phyloP scores from a whole-genome alignment of 1,284 basidiomycete species.

The Malassezia caprae region DNA sequence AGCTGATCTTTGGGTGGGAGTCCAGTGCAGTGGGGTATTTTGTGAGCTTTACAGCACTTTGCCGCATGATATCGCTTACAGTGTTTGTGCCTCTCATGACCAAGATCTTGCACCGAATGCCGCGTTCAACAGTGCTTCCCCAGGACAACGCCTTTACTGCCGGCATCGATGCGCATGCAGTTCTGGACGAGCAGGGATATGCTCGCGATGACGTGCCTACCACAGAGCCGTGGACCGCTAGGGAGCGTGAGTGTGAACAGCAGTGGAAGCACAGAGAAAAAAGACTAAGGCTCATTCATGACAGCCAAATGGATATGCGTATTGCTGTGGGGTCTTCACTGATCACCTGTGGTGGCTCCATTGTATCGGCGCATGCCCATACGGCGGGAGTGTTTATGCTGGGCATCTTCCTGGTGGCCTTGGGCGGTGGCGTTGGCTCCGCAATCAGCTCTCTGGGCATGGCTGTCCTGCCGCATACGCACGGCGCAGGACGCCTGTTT shows the following conservation, averaged over 20 bases:
- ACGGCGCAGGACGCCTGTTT: conserved; percentile 43
- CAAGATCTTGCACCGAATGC: conserved; percentile 31
- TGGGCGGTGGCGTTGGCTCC: conserved; percentile 35
- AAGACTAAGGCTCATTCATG: conserved; percentile 43
- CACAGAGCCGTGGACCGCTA: neutral
- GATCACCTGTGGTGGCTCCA: conserved; percentile 10
- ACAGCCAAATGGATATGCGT: conserved; percentile 37
- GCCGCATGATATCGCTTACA: conserved; percentile 34
- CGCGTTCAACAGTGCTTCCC: conserved; percentile 10
- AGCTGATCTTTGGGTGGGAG: conserved; percentile 38
- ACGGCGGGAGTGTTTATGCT: conserved; percentile 12
- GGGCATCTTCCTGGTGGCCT: conserved; percentile 23
- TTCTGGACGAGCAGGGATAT: conserved; percentile 10
- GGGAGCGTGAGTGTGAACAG: conserved; percentile 27
- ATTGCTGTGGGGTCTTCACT: conserved; percentile 19
- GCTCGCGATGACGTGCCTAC: neutral
- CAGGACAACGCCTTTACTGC: conserved; percentile 1
- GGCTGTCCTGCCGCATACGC: conserved; percentile 31
- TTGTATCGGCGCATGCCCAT: conserved; percentile 5
- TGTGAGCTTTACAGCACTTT: conserved; percentile 33
- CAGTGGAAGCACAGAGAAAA: conserved; percentile 40
- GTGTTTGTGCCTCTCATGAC: conserved; percentile 37
- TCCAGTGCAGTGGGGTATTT: conserved; percentile 35
- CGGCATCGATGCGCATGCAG: neutral
- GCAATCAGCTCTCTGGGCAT: conserved; percentile 44